Evolutionary conservation across 192 early-diverging fungal species (phyloP).

Genomic region (Funneliformis mosseae): DNA sequence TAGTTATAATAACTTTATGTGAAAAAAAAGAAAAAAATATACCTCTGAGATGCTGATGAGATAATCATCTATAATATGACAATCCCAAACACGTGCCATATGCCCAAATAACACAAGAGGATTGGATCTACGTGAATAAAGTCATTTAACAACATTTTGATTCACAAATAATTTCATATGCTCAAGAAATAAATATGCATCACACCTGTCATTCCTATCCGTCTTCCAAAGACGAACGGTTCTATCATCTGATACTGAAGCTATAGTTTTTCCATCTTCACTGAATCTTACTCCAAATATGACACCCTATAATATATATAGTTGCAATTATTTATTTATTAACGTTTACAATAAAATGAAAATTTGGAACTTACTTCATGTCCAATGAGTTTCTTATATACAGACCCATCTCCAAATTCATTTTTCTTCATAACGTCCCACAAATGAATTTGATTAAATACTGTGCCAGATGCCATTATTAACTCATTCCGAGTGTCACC

Average conservation of each 20-base stretch:
- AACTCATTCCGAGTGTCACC: conserved; percentile 54
- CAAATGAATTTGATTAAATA: conserved; percentile 79
- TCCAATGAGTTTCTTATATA: conserved; percentile 53
- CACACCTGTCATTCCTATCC: conserved; percentile 37
- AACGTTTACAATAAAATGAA: not conserved
- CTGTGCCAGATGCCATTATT: conserved; percentile 74
- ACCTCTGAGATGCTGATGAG: conserved; percentile 72
- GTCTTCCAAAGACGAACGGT: conserved; percentile 76
- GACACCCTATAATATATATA: conserved; percentile 52
- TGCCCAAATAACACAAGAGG: conserved; percentile 68
- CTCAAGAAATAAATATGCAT: not conserved
- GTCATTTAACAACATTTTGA: not conserved
- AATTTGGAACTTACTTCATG: conserved; percentile 48
- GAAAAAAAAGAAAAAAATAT: not conserved
- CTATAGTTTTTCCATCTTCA: conserved; percentile 54
- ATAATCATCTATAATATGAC: conserved; percentile 56
- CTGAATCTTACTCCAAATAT: conserved; percentile 77
- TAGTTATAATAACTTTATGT: not conserved
- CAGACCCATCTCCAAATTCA: conserved; percentile 45
- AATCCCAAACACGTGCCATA: conserved; percentile 79
- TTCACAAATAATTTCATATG: conserved; percentile 16
- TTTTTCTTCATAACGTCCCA: conserved; percentile 58
- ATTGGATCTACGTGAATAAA: not conserved
- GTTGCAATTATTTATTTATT: not conserved
- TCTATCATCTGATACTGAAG: conserved; percentile 83